Base-by-base conservation (phyloP, 495 filamentous ascomycete genomes). In the Xylaria acuta region DNA sequence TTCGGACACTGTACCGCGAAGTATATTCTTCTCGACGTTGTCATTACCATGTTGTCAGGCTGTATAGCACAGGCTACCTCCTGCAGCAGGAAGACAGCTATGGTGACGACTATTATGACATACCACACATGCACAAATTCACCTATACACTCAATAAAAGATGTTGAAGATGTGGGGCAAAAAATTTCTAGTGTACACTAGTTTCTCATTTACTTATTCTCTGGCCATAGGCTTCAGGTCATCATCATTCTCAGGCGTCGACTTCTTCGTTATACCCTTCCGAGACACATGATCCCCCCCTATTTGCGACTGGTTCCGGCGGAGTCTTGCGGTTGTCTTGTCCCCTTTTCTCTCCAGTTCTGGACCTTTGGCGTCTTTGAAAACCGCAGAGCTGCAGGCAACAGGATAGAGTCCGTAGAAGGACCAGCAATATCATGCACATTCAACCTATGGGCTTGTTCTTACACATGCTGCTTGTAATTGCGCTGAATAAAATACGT, bases 241-340 rank as follows among this genome's bases (percentile, higher is more conserved):
- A 12, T 51, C 25, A 30, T 53, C 18, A 25, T 40, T 53, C 20
- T 67, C 22, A 8, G 51, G 49, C 51, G 51, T 68, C 36, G 22
- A 22, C 32, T 56, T 58, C 14, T 56, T 68, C 65, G 38, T 49
- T 58, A 58, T 68, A 68, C 12, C 36, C 47, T 45, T 25, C 14
- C 4, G 45, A 30, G 30, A 22, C 30, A 20, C 18, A 53, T 22
- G 18, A 53, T 34, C 18, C 32, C n/a, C 18, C 32, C n/a, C 11
- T 6, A 34, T 7, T 65, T 69, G 25, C 32, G 22, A 69, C 43
- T 58, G 66, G 45, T 30, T 43, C 66, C n/a, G 64, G 27, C 25
- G 38, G 51, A 69, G 51, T 43, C 11, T 45, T 41, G 25, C 5
- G 66, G 22, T 27, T 30, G 22, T 45, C 3, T 69, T 69, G 34